Evolutionary conservation across 306 rosid species (phyloP).

Genomic region (Prunus mume): DNA sequence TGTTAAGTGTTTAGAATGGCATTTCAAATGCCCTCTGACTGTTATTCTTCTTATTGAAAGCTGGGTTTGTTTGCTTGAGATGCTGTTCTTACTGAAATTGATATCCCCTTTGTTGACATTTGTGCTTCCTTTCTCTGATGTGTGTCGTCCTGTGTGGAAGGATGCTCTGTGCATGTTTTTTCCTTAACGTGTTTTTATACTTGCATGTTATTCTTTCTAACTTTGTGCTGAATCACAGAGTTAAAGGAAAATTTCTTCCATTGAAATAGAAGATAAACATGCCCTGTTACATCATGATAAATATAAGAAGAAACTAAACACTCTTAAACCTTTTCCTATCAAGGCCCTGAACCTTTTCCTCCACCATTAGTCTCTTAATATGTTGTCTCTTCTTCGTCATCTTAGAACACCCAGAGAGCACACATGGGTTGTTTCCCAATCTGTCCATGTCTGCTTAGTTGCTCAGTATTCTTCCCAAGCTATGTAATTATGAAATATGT

Average conservation of each 20-base stretch:
- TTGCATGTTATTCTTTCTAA: not conserved
- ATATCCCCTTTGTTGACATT: not conserved
- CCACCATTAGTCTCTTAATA: not conserved
- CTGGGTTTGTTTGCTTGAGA: slow-evolving; percentile 12
- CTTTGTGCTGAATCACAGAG: not conserved
- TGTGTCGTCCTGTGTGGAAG: not conserved
- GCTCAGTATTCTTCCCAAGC: not conserved
- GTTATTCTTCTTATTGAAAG: not conserved
- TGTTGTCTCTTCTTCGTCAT: not conserved
- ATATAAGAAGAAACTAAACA: not conserved
- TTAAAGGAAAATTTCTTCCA: not conserved
- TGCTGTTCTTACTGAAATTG: not conserved
- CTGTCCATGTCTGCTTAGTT: not conserved
- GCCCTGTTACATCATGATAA: not conserved
- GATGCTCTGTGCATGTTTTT: not conserved
- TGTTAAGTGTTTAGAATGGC: not conserved
- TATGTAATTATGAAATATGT: not conserved
- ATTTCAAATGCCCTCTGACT: not conserved
- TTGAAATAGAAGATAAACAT: not conserved
- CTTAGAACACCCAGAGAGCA: not conserved
- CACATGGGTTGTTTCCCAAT: not conserved
- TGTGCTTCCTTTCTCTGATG: not conserved
- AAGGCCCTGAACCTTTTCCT: not conserved
- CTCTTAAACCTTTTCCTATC: not conserved
- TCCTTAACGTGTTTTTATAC: not conserved